phyloP scores from a whole-genome alignment of 2,329 filamentous ascomycete species.

The Tolypocladium paradoxum region DNA sequence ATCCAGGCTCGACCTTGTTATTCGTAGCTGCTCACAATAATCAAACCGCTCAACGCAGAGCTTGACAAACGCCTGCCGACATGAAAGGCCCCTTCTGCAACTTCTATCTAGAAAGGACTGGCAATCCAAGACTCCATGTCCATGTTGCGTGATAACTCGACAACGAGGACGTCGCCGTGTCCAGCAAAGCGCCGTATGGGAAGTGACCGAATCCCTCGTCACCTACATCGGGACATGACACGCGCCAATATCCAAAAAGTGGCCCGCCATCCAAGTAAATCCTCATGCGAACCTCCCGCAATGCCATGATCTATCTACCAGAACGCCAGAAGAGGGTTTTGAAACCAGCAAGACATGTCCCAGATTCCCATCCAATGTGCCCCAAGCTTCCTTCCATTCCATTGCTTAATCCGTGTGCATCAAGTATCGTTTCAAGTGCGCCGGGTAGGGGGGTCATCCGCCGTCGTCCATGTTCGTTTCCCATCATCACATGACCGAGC shows the following conservation, averaged over 20 bases:
- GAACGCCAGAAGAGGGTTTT: background rate
- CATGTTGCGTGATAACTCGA: background rate
- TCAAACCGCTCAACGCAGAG: background rate
- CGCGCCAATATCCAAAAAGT: background rate
- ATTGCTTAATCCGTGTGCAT: background rate
- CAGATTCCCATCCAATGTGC: background rate
- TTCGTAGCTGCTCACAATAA: background rate
- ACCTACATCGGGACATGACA: background rate
- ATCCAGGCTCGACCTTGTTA: too few species aligned
- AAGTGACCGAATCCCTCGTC: background rate
- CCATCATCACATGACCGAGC: constrained; percentile 49
- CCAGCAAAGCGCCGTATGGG: background rate
- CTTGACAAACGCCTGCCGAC: background rate
- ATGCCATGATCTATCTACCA: background rate
- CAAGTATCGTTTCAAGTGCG: background rate
- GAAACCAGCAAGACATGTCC: background rate
- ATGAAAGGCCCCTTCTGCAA: background rate
- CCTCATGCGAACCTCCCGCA: background rate
- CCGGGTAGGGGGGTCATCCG: background rate
- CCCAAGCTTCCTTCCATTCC: background rate
- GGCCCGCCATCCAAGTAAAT: background rate
- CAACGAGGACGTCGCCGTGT: background rate
- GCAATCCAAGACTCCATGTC: background rate
- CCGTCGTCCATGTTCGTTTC: background rate
- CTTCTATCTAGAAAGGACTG: background rate